Evolutionary conservation across 768 basidiomycete species (phyloP), one percentile per base, ranked within the genome.

Genomic region (Trametes gibbosa): DNA sequence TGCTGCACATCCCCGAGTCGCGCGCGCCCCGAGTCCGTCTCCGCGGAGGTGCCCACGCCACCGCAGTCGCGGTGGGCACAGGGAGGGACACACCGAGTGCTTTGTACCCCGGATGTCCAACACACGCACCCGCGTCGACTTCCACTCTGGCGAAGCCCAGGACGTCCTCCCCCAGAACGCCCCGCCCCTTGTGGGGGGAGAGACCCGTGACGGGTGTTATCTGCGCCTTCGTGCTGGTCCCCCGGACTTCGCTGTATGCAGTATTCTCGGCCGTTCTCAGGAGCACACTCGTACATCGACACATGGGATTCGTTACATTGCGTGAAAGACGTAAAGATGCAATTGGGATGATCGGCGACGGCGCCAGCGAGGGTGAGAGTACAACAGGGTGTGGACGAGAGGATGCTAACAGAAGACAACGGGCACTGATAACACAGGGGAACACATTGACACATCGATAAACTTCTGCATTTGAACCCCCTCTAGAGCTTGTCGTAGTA

Each of bases 401-500:
- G 56, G 19, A 63, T 58, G 60, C 62, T 62, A 63, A 46, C 43
- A 42, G 65, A 52, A 58, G 59, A 50, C 58, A 59, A 58, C 54
- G 61, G 53, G 56, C 53, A 59, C 53, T 57, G 63, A 59, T 63
- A 58, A 66, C 56, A 66, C 63, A 65, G 53, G 46, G 48, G 57
- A 60, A 59, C 59, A 59, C 61, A 57, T 51, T 63, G 47, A 51
- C 52, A 66, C 65, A 66, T 53, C 50, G 54, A 53, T 50, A 52
- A 29, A 62, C 61, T 64, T 65, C 65, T 67, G 64, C 65, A 59
- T 46, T 58, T 59, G 62, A 47, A 66, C 65, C 58, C 63, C 60
- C 65, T 61, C 67, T 68, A 70, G 61, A 70, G 64, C 81, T 95
- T 96, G 84, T 96, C 95, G 80, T 95, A 95, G 81, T 95, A 97